Conservation (phyloP, 225 moss, liverwort and hornwort species). For the Lunularia cruciata region DNA sequence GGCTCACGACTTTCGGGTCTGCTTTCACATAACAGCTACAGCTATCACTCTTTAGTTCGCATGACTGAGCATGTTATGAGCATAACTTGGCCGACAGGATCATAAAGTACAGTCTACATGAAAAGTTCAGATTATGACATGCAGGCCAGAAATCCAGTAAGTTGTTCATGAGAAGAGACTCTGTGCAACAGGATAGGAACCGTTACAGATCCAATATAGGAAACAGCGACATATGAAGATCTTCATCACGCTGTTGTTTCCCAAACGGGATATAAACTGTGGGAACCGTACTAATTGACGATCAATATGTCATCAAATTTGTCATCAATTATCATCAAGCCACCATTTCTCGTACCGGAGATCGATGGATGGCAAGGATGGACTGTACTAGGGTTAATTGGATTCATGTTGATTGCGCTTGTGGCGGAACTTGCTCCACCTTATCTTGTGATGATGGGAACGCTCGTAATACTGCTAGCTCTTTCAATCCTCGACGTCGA, state of each 20-base stretch:
- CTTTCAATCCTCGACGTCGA: conserved; percentile 67
- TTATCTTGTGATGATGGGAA: conserved; percentile 94
- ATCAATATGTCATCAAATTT: conserved; percentile 15
- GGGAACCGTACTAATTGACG: not conserved
- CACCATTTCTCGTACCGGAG: conserved; percentile 41
- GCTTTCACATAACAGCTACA: no score
- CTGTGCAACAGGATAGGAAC: no score
- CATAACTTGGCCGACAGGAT: no score
- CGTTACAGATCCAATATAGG: no score
- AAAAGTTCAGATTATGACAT: no score
- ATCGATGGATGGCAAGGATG: conserved; percentile 91
- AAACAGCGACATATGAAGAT: not conserved
- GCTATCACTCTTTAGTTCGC: no score
- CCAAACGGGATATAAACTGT: not conserved
- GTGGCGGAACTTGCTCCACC: conserved; percentile 82
- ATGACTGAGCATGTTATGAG: no score
- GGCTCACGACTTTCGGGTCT: no score
- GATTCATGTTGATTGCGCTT: conserved; percentile 68
- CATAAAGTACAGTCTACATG: no score
- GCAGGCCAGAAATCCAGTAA: no score
- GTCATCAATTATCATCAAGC: conserved; percentile 16
- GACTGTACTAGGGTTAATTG: conserved; percentile 68
- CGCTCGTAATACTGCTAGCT: conserved; percentile 62
- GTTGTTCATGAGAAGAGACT: no score
- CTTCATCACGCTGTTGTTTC: not conserved